Conservation (phyloP, 73 alveolate genomes). For the Paramecium primaurelia region DNA sequence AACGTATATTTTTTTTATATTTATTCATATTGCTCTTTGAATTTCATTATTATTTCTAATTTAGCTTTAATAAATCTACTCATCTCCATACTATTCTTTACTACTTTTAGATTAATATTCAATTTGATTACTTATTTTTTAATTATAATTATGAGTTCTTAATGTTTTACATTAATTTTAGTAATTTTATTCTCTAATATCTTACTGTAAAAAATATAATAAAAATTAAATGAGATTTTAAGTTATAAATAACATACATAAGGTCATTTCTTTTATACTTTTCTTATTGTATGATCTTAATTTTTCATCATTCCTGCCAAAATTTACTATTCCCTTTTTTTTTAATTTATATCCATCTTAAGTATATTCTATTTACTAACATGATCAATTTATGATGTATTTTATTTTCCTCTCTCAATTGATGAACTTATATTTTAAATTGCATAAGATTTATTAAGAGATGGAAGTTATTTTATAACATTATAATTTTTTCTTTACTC, state of each 20-base stretch:
- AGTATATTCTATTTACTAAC: background rate
- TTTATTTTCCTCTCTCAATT: background rate
- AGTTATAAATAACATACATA: background rate
- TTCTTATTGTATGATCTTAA: background rate
- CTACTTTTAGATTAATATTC: background rate
- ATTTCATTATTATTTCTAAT: background rate
- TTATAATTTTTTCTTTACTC: background rate
- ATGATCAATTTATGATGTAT: background rate
- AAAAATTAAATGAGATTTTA: background rate
- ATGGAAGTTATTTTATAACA: background rate
- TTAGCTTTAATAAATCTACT: background rate
- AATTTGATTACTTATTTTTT: no score
- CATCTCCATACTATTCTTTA: background rate
- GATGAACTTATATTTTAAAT: background rate
- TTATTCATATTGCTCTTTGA: background rate
- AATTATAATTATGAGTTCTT: no score
- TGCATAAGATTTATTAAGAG: background rate
- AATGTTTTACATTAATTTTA: no score
- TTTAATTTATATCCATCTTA: background rate
- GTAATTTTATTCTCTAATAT: background rate
- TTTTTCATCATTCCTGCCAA: background rate
- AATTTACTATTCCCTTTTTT: background rate
- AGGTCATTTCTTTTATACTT: background rate
- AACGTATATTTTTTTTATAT: background rate
- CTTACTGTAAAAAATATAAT: background rate